These are phyloP conservation scores for Ambrosia artemisiifolia DNA, from an alignment of 129 eudicot genomes.

Conservation along the genomic window DNA sequence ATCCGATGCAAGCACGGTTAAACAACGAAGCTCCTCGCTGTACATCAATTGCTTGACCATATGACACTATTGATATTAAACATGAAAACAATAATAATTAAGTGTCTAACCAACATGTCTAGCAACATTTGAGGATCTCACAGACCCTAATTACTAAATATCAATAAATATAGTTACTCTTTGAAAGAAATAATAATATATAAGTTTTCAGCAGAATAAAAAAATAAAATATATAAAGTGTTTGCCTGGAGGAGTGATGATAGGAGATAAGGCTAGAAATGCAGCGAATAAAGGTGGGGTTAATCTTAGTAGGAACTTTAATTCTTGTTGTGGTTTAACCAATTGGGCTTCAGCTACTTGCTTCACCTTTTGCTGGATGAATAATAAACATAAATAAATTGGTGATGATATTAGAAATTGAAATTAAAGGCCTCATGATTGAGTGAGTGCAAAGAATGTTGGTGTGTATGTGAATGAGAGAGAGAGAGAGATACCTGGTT, in stretches of 20 bases:
- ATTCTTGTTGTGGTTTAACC: conserved; percentile 15
- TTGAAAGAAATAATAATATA: too few relatives aligned
- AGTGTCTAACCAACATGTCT: background rate
- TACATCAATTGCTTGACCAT: conserved; percentile 45
- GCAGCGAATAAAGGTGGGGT: conserved; percentile 62
- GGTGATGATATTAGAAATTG: background rate
- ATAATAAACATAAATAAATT: background rate
- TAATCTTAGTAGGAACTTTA: conserved; percentile 45
- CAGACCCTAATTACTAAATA: conserved; percentile 14
- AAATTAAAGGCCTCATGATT: background rate
- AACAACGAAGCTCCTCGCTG: conserved; percentile 71
- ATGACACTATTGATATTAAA: conserved; percentile 38
- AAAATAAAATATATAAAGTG: background rate
- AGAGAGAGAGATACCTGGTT: conserved; percentile 33
- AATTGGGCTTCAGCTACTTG: conserved; percentile 14
- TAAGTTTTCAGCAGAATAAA: background rate
- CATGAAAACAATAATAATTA: background rate
- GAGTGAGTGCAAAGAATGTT: conserved; percentile 5
- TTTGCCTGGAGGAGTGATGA: conserved; percentile 51
- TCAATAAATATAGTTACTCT: background rate
- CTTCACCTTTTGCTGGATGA: conserved; percentile 29
- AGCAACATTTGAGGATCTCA: background rate
- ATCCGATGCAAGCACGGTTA: conserved; percentile 84
- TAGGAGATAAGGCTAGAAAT: conserved; percentile 61
- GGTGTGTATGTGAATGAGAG: conserved; percentile 13